Base-by-base conservation (phyloP, 1,139 yeast species). In the Kodamaea fungicola region DNA sequence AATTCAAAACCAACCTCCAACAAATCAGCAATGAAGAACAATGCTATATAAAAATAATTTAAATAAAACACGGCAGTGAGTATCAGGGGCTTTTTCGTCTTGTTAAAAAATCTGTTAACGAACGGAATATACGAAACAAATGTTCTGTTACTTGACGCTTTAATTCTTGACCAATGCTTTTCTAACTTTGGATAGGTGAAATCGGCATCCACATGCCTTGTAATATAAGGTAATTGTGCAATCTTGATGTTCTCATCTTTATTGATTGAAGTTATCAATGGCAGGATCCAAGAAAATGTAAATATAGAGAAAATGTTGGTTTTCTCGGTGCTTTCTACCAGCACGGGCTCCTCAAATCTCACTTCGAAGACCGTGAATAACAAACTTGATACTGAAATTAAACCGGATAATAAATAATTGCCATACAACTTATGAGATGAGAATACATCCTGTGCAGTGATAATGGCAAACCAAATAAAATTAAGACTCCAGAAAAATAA, bases 271-370 rank as follows among this genome's bases (percentile, higher is more conserved):
- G 45, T 34, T 31, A 63, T 55, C 23, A 57, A 43, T 1, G 62
- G 60, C 27, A 54, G 52, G 31, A 58, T 47, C 55, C 58, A 63
- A 16, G 45, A 41, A 38, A 56, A 61, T 3, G 65, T 52, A 30
- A 59, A 37, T 8, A 41, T 33, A 2, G 57, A 48, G 33, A 58
- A 51, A 5, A 21, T 33, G 10, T 37, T 25, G 10, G 22, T 22
- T 21, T 22, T 6, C 16, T 8, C 12, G 4, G 40, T 40, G 28
- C 37, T 42, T 24, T 42, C 34, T 32, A 51, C 55, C 5, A 45
- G 40, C 12, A 47, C 37, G 1, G 57, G 50, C n/a, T 41, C 30
- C 39, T 51, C 54, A 38, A 31, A 40, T 35, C 30, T 38, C 7
- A 37, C 40, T 42, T 57, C 60, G 26, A 54, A 40, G 10, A 39